Base-by-base conservation (phyloP, 139 green algal genomes). In the Chlorella sp. region DNA sequence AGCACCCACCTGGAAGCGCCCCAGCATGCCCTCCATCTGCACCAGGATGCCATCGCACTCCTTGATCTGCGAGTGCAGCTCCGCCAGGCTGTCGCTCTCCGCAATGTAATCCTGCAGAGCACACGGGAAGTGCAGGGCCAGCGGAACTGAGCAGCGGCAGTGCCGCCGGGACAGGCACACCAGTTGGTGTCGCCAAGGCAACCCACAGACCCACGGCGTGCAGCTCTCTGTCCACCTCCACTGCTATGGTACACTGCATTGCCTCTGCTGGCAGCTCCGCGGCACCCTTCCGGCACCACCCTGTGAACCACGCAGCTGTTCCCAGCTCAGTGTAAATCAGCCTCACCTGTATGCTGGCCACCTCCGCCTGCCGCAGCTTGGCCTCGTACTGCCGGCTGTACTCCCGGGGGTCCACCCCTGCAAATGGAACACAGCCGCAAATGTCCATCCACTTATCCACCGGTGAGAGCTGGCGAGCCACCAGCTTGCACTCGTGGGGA, bases 31-130 rank as follows among this genome's bases (percentile, higher is more conserved):
- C 91, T 99, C 97, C 94, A 99, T 99, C 81, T 85, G 85, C 22
- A 73, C 86, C 79, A 99, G 89, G 64, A 98, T 97, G 82, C 62
- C 76, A 87, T 99, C 96, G 84, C 96, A 99, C 69, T 91, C 88
- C 67, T 92, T 89, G 76, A 99, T 98, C 93, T 98, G 89, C 48
- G 92, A 84, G 70, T 98, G 95, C 73, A 99, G 89, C 14, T 83
- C 90, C 8, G 97, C 88, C 69, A 99, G 92, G 86, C 96, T 98
- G 88, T 97, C 96, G 64, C 87, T 95, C 87, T 99, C 96, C 7
- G 85, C 81, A 26, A 99, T 96, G 87, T 99, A 99, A 82, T 99
- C 96, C 88, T 60, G 51, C 51, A 60, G 51, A 3, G 51, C n/a
- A 16, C 51, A 60, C 2, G 51, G 24, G 46, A 54, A 11, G 11